Evolutionary conservation across 2,329 filamentous ascomycete species (phyloP).

Genomic region (Trichoderma oligosporum): DNA sequence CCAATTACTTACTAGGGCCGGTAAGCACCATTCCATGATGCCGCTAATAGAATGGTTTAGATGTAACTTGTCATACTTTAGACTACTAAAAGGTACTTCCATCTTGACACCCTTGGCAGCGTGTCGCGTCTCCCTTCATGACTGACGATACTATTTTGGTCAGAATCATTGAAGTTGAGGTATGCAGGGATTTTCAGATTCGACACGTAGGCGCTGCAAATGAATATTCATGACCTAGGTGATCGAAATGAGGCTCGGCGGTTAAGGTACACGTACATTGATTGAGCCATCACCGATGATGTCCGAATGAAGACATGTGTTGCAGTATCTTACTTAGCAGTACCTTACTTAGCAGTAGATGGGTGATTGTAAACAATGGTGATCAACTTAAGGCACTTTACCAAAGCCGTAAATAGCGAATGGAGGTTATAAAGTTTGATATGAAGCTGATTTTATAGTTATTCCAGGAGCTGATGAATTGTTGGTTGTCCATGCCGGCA

Average conservation of each 20-base stretch:
- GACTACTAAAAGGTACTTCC: not conserved
- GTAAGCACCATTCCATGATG: not conserved
- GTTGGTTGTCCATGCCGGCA: not conserved
- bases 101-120: not conserved
- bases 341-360: no score
- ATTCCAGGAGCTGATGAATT: not conserved
- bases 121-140: not conserved
- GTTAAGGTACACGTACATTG: not conserved
- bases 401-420: not conserved
- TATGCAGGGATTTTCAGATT: conserved; percentile 1
- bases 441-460: not conserved
- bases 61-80: not conserved
- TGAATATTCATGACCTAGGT: not conserved
- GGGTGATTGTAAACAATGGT: no score
- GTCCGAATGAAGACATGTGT: not conserved
- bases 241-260: not conserved
- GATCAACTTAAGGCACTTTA: not conserved
- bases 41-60: not conserved
- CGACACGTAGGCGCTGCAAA: not conserved
- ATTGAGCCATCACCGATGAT: not conserved
- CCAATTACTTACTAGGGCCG: not conserved
- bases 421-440: not conserved
- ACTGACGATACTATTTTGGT: not conserved
- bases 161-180: no score
- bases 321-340: no score